These are phyloP conservation scores for Penicillium ucsense DNA, from an alignment of 495 filamentous ascomycete species.

Conservation along the genomic window DNA sequence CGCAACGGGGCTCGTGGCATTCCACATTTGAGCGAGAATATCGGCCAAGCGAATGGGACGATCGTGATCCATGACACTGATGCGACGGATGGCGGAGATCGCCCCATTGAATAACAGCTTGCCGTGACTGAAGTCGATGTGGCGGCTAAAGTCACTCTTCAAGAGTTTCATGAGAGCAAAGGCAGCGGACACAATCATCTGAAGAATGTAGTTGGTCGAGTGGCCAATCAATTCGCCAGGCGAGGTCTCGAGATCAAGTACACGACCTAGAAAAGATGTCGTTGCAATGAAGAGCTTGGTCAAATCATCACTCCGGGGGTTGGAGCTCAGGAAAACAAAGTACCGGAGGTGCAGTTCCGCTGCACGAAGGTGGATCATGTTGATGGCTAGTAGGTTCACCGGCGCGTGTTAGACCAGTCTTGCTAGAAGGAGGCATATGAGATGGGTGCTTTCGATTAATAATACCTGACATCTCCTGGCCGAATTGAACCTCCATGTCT, in stretches of 20 bases:
- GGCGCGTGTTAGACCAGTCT: background rate
- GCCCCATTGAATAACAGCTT: conserved; percentile 66
- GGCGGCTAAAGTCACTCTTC: conserved; percentile 65
- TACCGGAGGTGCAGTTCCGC: conserved; percentile 38
- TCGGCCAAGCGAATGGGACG: conserved; percentile 51
- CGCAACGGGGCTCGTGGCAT: conserved; percentile 26
- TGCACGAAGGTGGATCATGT: conserved; percentile 40
- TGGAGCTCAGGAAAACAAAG: conserved; percentile 38
- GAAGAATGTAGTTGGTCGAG: conserved; percentile 79
- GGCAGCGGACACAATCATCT: conserved; percentile 84
- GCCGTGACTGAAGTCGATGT: conserved; percentile 62
- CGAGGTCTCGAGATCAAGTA: conserved; percentile 37
- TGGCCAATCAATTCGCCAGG: conserved; percentile 52
- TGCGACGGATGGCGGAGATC: conserved; percentile 65
- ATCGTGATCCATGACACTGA: conserved; percentile 79
- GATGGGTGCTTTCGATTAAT: conserved; percentile 4
- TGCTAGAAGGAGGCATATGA: background rate
- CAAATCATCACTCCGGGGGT: conserved; percentile 61
- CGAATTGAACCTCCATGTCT: conserved; percentile 43
- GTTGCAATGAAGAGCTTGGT: conserved; percentile 57
- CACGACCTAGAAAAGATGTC: conserved; percentile 38
- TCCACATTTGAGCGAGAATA: conserved; percentile 43
- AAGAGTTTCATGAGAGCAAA: conserved; percentile 81
- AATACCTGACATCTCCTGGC: conserved; percentile 39
- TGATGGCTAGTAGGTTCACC: conserved; percentile 39